Evolutionary conservation across 768 basidiomycete species (phyloP), one percentile per base, ranked within the genome.

Genomic region (Boletus sp.): DNA sequence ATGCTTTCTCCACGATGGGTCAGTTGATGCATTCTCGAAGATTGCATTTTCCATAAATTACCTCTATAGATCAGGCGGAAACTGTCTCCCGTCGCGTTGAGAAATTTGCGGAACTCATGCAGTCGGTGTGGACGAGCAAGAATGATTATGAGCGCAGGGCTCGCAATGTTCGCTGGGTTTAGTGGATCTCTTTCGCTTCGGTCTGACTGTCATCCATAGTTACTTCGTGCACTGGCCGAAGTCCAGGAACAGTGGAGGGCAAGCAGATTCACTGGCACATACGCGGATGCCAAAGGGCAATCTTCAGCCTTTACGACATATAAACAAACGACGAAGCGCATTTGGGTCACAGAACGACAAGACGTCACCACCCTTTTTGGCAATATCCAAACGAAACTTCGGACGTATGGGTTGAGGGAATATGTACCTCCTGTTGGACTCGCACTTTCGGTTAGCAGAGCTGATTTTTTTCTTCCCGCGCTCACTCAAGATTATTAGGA

Each of bases 1-100:
- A 98, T 67, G 95, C 96, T 0, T 99, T 99, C 70, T 96, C 94
- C 0, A 87, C 91, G 0, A 95, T 97, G 88, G 93, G 95, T 95
- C 60, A 47, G 82, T 71, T 13, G 29, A 34, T 7, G 13, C 41
- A 34, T 29, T 46, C n/a, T 46, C 27, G 15, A 23, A 13, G 10
- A 10, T 43, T 14, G 21, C 9, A 1, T 43, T 34, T n/a, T 38
- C 57, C 40, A 54, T 52, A 56, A 30, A 39, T 41, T 10, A 30
- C 15, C 2, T 14, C 8, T 55, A 45, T 41, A 97, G 96, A 98
- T 64, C 95, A 97, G 70, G 88, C 91, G 5, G 93, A 98, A 70
- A 97, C 93, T 0, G 93, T 93, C 19, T 89, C 93, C 1, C 83
- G 95, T 47, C 81, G 96, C 10, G 91, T 98, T 0, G 93, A 93